Conservation (phyloP, 495 filamentous ascomycete genomes). For the Trypethelium eluteriae region DNA sequence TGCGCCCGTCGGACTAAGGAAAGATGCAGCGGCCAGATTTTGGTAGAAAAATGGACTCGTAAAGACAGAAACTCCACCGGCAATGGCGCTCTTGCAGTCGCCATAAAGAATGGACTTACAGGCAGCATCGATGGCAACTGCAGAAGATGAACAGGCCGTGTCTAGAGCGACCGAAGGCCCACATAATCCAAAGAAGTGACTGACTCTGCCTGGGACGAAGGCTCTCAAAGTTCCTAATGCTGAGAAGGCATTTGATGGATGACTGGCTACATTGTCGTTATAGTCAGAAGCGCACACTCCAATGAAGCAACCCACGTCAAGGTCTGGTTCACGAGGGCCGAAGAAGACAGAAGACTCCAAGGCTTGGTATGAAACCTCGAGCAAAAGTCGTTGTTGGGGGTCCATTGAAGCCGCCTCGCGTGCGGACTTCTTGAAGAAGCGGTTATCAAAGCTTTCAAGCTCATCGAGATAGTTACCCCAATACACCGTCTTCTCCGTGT, state of each 20-base stretch:
- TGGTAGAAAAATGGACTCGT: conserved; percentile 32
- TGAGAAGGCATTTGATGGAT: conserved; percentile 11
- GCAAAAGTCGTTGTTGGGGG: conserved; percentile 31
- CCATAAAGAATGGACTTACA: conserved; percentile 34
- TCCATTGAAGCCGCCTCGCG: conserved; percentile 34
- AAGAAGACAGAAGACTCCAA: conserved; percentile 35
- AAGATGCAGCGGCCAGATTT: conserved; percentile 32
- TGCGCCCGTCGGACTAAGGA: conserved; percentile 35
- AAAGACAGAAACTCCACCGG: conserved; percentile 36
- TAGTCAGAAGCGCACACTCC: conserved; percentile 32
- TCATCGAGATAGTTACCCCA: not conserved
- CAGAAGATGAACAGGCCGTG: conserved; percentile 34
- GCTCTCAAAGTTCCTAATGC: conserved; percentile 18
- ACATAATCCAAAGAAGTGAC: conserved; percentile 20
- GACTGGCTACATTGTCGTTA: conserved; percentile 17
- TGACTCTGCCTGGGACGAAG: conserved; percentile 30
- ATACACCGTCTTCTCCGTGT: not conserved
- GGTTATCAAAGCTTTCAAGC: conserved; percentile 29
- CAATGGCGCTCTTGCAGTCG: conserved; percentile 36
- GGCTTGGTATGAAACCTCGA: conserved; percentile 34
- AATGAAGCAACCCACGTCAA: conserved; percentile 33
- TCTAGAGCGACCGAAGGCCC: conserved; percentile 19
- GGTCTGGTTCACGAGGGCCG: conserved; percentile 23
- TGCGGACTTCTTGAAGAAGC: conserved; percentile 37
- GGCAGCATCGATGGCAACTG: conserved; percentile 31